Evolutionary conservation across 805 yeast species (phyloP), one percentile per base, ranked within the genome.

Genomic region (Wickerhamiella kazuoi): DNA sequence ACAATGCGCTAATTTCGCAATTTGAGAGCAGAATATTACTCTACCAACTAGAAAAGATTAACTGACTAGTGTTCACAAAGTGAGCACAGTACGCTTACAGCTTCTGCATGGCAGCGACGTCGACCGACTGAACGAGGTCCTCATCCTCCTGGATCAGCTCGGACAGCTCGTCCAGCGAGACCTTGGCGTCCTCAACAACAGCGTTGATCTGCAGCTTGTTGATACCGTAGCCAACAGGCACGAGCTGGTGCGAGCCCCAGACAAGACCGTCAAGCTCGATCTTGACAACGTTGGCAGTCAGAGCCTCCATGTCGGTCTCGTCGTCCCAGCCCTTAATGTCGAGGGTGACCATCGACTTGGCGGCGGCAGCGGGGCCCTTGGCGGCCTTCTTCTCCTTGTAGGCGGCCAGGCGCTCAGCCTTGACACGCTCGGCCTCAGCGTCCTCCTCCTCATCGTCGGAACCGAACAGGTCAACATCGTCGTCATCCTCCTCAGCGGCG

Each of bases 291-390:
- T 75, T 74, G 48, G 79, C 86, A 54, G 82, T 65, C 69, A 90
- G 62, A 65, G 77, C 78, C 48, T 90, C 93, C 62, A 90, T 72
- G 62, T 87, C 78, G 55, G 99, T 90, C 74, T 90, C 97, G 61
- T 90, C 98, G 68, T 90, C 98, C 99, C 99, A 90, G 70, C 96
- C 97, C 78, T 90, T 90, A 56, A 90, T 93, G 57, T 90, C 98
- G 57, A 90, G 61, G 59, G 99, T 87, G 60, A 90, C 94, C 53
- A 84, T 69, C 46, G 96, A 82, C 74, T 90, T 90, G 61, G 98
- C 96, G 67, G 94, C 95, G 59, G 97, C 84, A 76, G 84, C 84
- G 58, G 97, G 83, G 63, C 93, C 93, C 71, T 80, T 80, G 54
- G 87, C 77, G 53, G 94, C 94, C 79, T 90, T 90, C 77, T 79